A percentile compares a stretch with the other conserved stretches of the same genome.
Conservation (phyloP, 257 asterid species). For the Jacaranda mimosifolia region DNA sequence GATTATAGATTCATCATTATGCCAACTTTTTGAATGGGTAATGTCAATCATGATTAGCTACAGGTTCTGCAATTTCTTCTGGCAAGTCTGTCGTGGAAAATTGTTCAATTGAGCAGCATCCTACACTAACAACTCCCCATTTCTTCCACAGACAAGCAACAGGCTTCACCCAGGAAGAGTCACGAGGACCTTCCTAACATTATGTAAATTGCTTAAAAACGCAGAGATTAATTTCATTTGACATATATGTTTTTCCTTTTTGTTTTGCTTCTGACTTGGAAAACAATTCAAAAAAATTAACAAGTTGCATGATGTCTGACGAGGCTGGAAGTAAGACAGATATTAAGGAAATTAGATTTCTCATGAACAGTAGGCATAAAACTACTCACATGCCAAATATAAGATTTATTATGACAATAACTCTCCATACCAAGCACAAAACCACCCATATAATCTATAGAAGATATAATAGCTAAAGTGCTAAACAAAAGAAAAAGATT, state of each 20-base stretch:
- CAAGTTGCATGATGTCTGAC: no score
- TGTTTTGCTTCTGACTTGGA: no score
- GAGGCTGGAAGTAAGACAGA: no score
- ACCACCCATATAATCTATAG: background rate
- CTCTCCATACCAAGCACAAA: constrained; percentile 15
- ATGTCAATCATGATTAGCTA: background rate
- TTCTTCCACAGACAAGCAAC: background rate
- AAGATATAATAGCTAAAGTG: constrained; percentile 11
- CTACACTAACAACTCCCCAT: background rate
- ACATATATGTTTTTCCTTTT: no score
- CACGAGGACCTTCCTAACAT: no score
- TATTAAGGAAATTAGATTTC: background rate
- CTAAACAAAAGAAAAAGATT: constrained; percentile 18
- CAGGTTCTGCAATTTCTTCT: background rate
- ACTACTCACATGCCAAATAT: background rate
- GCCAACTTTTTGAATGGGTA: background rate
- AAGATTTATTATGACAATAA: background rate
- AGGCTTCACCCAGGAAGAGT: background rate
- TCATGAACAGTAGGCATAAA: background rate
- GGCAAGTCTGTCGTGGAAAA: background rate
- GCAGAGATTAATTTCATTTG: no score
- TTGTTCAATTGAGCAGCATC: background rate
- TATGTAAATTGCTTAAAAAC: no score
- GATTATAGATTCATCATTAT: no score
- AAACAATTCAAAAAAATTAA: no score